A percentile compares a stretch with the other conserved stretches of the same genome.
Conservation (phyloP, 1,284 basidiomycete genomes). For the Tilletiopsis washingtonensis region DNA sequence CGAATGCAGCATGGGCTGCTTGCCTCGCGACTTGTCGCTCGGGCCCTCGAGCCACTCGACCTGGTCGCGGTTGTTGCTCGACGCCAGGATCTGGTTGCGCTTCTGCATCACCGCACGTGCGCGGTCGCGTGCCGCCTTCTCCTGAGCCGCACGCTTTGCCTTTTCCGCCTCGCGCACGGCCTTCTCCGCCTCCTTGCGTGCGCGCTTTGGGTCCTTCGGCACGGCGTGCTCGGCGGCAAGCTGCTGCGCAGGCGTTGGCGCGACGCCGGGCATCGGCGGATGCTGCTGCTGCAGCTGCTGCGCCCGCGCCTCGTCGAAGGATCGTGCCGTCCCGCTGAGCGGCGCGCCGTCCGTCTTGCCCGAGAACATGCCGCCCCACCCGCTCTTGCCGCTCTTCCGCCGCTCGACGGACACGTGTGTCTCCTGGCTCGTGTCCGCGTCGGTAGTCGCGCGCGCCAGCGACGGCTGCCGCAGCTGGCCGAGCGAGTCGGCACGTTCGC, state of each 20-base stretch:
- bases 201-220: constrained; percentile 67
- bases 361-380: constrained; percentile 23
- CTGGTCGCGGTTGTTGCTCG: constrained; percentile 29
- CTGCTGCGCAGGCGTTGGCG: constrained; percentile 24
- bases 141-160: constrained; percentile 69
- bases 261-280: not conserved
- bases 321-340: not conserved
- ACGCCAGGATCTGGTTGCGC: constrained; percentile 51
- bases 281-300: constrained; percentile 3
- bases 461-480: not conserved
- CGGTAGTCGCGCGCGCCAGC: constrained; percentile 6
- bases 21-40: constrained; percentile 36
- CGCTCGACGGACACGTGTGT: constrained; percentile 21
- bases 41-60: constrained; percentile 33
- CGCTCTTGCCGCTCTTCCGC: constrained; percentile 25
- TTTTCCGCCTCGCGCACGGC: constrained; percentile 74
- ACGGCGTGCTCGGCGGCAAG: constrained; percentile 23
- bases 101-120: constrained; percentile 93
- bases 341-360: not conserved
- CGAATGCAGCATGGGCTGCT: constrained; percentile 20
- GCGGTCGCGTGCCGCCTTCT: constrained; percentile 65
- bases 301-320: not conserved
- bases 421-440: constrained; percentile 23
- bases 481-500: not conserved
- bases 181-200: constrained; percentile 81